Conservation (phyloP, 805 yeast species). For the Yarrowia bubula region DNA sequence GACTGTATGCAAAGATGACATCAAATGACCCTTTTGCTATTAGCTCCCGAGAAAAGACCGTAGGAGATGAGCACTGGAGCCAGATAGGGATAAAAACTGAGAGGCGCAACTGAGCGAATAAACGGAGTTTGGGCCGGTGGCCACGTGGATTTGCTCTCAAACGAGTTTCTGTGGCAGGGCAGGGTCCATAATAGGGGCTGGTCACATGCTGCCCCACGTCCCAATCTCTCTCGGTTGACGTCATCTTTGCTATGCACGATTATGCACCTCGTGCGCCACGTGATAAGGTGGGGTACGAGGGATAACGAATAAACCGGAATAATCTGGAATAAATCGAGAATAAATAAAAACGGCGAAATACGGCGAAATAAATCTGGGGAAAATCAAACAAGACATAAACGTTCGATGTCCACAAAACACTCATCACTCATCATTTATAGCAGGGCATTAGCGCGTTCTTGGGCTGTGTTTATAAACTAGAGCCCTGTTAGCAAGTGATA, state of each 20-base stretch:
- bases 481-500: no score
- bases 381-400: no score
- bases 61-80: background rate
- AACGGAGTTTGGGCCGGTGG: background rate
- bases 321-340: no score
- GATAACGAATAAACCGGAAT: no score
- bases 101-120: no score
- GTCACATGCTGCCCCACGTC: background rate
- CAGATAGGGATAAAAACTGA: background rate
- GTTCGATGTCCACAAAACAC: no score
- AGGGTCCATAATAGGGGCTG: background rate
- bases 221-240: slow-evolving; percentile 10
- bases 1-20: background rate
- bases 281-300: slow-evolving; percentile 2
- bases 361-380: no score
- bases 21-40: background rate
- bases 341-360: no score
- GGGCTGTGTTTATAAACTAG: no score
- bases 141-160: background rate
- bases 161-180: background rate
- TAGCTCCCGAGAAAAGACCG: background rate
- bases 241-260: slow-evolving; percentile 15
- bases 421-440: no score
- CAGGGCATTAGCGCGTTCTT: no score
- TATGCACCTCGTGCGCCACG: slow-evolving; percentile 20